Base-by-base conservation (phyloP, 768 basidiomycete species). In the Paxillus rubicundulus region DNA sequence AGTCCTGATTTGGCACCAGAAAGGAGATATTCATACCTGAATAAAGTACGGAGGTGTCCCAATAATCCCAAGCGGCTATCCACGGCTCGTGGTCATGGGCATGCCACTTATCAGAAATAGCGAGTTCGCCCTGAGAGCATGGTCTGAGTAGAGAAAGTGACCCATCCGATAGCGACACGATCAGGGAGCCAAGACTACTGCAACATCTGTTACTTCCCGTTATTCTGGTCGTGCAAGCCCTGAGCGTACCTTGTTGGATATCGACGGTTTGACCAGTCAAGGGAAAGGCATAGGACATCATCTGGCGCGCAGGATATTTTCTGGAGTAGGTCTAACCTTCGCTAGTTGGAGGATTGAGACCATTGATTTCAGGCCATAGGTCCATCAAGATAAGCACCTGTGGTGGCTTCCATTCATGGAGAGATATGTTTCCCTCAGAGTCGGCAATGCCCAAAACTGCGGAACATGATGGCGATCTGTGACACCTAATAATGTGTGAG, bases 71-170 rank as follows among this genome's bases (percentile, higher is more conserved):
- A 1, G 89, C 84, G 1, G 88, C 84, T 45, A 92, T 82, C 97
- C 97, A 99, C 0, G 95, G 89, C 65, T 99, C 97, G 61, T 85
- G 84, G 52, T 94, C 91, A 61, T 98, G 97, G 1, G 91, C 95
- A 52, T 82, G 75, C 94, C 94, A 98, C 2, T 76, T 77, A 21
- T 80, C 70, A 5, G 72, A 71, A 3, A 86, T 66, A 1, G 63
- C 47, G 24, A 89, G 65, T 13, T 74, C 71, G 1, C 70, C 64
- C 1, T 74, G 70, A 6, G 81, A 74, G n/a, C 70, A 70, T 10
- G 79, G 77, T 33, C 65, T 74, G 20, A 89, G 71, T 17, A 88
- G 74, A n/a, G 82, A 79, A 14, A 96, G 66, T 2, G 73, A 77
- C 5, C 94, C 94, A 58, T 88, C 79, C 0, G 95, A 98, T 13